Percentiles rank a stretch among this genome's conserved stretches.
Conservation (phyloP, 768 basidiomycete genomes). For the Serendipita sp. region DNA sequence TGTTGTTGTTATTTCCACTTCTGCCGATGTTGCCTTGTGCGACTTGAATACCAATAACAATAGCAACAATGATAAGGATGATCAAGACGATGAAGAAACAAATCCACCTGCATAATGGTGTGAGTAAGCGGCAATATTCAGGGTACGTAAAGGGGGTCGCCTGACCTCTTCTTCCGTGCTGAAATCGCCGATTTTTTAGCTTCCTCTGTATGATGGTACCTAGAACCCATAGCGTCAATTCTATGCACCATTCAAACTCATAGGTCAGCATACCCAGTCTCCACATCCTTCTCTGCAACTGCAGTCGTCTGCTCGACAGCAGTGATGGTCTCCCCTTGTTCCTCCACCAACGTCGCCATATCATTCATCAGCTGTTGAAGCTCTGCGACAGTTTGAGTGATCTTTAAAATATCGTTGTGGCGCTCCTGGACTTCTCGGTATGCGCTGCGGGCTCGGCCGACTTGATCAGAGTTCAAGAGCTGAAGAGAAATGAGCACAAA, state of each 20-base stretch:
- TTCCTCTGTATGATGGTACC: slow-evolving; percentile 24
- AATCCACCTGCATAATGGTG: slow-evolving; percentile 45
- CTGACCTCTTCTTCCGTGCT: slow-evolving; percentile 30
- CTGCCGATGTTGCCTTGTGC: neutral
- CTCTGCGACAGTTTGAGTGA: slow-evolving; percentile 79
- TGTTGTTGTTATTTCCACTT: neutral
- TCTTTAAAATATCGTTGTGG: slow-evolving; percentile 69
- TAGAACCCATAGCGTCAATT: neutral
- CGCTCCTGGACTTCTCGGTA: slow-evolving; percentile 81
- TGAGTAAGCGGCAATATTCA: too few species aligned
- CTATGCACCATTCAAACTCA: neutral
- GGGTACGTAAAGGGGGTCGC: too few species aligned
- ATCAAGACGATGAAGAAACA: slow-evolving; percentile 65
- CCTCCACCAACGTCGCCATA: slow-evolving; percentile 61
- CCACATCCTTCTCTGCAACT: slow-evolving; percentile 51
- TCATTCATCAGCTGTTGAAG: slow-evolving; percentile 80
- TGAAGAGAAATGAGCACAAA: slow-evolving; percentile 16
- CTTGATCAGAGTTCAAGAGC: slow-evolving; percentile 65
- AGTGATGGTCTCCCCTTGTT: slow-evolving; percentile 64
- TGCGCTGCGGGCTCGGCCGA: slow-evolving; percentile 66
- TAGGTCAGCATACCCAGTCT: slow-evolving; percentile 49
- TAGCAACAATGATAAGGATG: slow-evolving; percentile 50
- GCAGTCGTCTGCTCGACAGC: slow-evolving; percentile 46
- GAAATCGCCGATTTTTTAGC: slow-evolving; percentile 26
- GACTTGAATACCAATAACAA: slow-evolving; percentile 28